Percentiles rank a stretch among this genome's conserved stretches.
Evolutionary conservation across 495 filamentous ascomycete species (phyloP).

Genomic region (Podospora didyma): DNA sequence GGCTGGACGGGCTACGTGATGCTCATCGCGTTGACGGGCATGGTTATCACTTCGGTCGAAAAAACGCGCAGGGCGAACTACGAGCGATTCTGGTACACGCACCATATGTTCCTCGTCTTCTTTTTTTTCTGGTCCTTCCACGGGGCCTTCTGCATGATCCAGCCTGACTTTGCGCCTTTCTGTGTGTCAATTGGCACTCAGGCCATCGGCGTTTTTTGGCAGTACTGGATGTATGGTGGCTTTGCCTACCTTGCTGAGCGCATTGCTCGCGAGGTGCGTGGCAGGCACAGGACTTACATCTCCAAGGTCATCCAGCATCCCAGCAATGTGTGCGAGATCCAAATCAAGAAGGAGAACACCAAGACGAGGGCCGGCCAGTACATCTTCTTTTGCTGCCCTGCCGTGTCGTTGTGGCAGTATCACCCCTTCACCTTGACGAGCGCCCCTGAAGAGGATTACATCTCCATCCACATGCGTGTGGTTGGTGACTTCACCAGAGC

Average conservation of each 20-base stretch:
- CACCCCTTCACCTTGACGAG: conserved; percentile 77
- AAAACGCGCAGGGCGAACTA: conserved; percentile 66
- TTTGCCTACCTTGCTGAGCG: conserved; percentile 68
- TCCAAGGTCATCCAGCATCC: conserved; percentile 82
- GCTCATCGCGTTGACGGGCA: conserved; percentile 63
- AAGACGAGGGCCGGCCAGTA: conserved; percentile 77
- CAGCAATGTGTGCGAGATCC: conserved; percentile 77
- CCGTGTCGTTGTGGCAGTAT: conserved; percentile 75
- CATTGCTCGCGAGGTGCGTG: conserved; percentile 64
- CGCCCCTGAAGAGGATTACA: conserved; percentile 78
- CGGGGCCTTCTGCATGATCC: conserved; percentile 78
- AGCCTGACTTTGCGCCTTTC: conserved; percentile 66
- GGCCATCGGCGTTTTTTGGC: conserved; percentile 72
- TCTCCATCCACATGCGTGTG: conserved; percentile 73
- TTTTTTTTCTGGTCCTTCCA: conserved; percentile 81
- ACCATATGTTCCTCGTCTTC: conserved; percentile 74
- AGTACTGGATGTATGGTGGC: conserved; percentile 75
- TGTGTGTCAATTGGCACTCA: conserved; percentile 56
- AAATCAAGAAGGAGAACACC: conserved; percentile 78
- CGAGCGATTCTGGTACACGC: conserved; percentile 77
- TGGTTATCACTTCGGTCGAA: conserved; percentile 66
- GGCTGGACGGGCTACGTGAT: conserved; percentile 80
- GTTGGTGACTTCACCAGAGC: conserved; percentile 65
- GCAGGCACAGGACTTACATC: conserved; percentile 71
- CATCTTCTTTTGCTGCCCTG: conserved; percentile 78